phyloP scores from a whole-genome alignment of 345 rosid species.

The Geranium brycei region DNA sequence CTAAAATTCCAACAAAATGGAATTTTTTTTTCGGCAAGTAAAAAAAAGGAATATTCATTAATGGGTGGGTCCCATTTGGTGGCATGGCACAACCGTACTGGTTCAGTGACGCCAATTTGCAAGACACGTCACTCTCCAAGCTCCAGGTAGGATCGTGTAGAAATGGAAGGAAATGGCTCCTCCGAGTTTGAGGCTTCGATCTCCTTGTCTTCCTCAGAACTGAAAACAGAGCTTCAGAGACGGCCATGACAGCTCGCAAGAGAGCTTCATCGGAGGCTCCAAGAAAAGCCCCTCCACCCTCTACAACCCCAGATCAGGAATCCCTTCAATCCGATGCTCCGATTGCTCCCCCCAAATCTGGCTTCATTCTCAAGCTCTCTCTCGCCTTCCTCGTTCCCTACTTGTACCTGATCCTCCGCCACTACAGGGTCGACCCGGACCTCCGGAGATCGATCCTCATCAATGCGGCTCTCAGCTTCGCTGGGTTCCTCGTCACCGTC shows the following conservation, averaged over 20 bases:
- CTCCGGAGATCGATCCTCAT: slow-evolving; percentile 66
- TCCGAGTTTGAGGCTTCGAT: too few relatives aligned
- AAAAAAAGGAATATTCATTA: too few relatives aligned
- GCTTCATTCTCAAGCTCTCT: slow-evolving; percentile 44
- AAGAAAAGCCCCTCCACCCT: slow-evolving; percentile 2
- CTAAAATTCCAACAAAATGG: too few relatives aligned
- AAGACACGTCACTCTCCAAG: too few relatives aligned
- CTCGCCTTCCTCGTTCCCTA: slow-evolving; percentile 43
- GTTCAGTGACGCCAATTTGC: too few relatives aligned
- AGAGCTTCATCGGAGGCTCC: slow-evolving; percentile 28
- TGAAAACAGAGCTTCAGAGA: too few relatives aligned
- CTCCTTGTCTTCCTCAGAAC: too few relatives aligned
- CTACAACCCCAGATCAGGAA: slow-evolving; percentile 4
- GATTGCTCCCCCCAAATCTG: slow-evolving; percentile 58
- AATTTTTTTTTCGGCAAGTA: too few relatives aligned
- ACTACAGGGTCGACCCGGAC: slow-evolving; percentile 46
- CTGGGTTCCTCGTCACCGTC: slow-evolving; percentile 58
- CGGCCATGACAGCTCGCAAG: slow-evolving; percentile 69
- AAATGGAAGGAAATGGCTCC: too few relatives aligned
- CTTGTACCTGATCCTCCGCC: slow-evolving; percentile 52
- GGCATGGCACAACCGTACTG: too few relatives aligned
- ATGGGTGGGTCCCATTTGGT: too few relatives aligned
- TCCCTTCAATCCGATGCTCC: slow-evolving; percentile 29
- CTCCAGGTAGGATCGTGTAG: too few relatives aligned
- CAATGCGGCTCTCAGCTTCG: slow-evolving; percentile 68